Evolutionary conservation across 495 filamentous ascomycete species (phyloP), one percentile per base, ranked within the genome.

Genomic region (Extremus antarcticus): DNA sequence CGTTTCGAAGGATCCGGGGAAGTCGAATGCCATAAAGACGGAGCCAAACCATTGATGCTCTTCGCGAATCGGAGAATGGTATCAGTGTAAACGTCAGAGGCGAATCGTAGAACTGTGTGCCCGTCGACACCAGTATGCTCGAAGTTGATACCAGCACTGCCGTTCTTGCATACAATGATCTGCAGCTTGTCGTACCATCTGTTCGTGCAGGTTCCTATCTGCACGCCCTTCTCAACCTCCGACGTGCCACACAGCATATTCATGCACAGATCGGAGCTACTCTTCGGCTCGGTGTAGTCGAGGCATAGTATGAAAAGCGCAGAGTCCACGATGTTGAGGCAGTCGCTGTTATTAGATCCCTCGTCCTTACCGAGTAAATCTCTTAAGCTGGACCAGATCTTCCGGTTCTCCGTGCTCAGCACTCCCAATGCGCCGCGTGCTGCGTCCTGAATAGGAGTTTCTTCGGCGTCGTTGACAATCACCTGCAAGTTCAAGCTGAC

Each of bases 161-260:
- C 92, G 71, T 96, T 98, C 74, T 95, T 94, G 77, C 94, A 97
- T 39, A 98, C 92, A 52, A 98, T 98, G 57, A 98, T 97, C 67
- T 98, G 92, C 23, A 98, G 78, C 70, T 98, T 98, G 70, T 98
- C 92, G 64, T 98, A 98, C 92, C 92, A 98, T 51, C 92, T 78
- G 67, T 98, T 98, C 15, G 91, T 95, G 70, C 92, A 98, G 32
- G 92, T 98, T 20, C 92, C 92, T 32, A 95, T 87, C 70, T 98
- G 92, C 3, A 98, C 87, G 15, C 92, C 92, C 67, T 83, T 83
- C 66, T 95, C 84, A 17, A 98, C 84, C 56, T 91, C 84, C 63
- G 83, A 94, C 0, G 88, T 94, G 29, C 92, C 92, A 63, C 94
- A 97, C 39, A 98, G 87, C 91, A 98, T 97, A 70, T 96, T 98